These are phyloP conservation scores for Boletellus emodensis DNA, from an alignment of 768 basidiomycete genomes.

Conservation along the genomic window DNA sequence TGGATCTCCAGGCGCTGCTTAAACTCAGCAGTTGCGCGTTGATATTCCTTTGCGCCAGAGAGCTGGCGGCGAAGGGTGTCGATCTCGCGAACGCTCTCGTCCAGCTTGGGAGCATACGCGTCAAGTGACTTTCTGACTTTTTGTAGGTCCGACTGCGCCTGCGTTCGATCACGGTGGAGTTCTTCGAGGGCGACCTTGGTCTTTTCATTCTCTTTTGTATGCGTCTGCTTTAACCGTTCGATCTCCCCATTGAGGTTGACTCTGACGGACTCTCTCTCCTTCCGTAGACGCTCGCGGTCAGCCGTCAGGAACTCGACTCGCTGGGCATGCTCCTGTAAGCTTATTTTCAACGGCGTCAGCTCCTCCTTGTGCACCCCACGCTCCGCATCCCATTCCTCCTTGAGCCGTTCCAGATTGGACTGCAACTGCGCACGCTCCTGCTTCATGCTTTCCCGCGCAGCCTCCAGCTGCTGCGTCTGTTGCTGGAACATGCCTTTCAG, in stretches of 20 bases:
- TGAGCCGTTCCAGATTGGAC: conserved; percentile 10
- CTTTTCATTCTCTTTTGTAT: conserved; percentile 14
- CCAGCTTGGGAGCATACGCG: conserved; percentile 14
- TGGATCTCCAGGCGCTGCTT: conserved; percentile 20
- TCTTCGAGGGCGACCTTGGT: conserved; percentile 24
- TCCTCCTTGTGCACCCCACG: conserved; percentile 10
- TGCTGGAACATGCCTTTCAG: conserved; percentile 19
- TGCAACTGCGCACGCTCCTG: conserved; percentile 9
- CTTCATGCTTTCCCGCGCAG: conserved; percentile 8
- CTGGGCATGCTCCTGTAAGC: conserved; percentile 16
- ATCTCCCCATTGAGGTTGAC: conserved; percentile 19
- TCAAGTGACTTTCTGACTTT: conserved; percentile 20
- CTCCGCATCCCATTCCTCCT: conserved; percentile 10
- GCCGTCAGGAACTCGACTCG: conserved; percentile 19
- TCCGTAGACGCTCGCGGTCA: conserved; percentile 25
- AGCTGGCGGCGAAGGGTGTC: conserved; percentile 19
- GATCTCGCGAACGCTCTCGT: conserved; percentile 15
- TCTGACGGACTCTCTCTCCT: conserved; percentile 19
- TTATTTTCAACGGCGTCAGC: conserved; percentile 13
- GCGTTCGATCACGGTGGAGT: conserved; percentile 17
- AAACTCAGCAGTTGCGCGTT: conserved; percentile 8
- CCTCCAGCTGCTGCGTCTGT: conserved; percentile 14
- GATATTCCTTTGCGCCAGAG: conserved; percentile 7
- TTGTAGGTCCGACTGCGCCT: conserved; percentile 20
- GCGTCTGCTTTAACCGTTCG: conserved; percentile 15